Conservation (phyloP, 2,329 filamentous ascomycete genomes). For the Clonostachys byssicola region DNA sequence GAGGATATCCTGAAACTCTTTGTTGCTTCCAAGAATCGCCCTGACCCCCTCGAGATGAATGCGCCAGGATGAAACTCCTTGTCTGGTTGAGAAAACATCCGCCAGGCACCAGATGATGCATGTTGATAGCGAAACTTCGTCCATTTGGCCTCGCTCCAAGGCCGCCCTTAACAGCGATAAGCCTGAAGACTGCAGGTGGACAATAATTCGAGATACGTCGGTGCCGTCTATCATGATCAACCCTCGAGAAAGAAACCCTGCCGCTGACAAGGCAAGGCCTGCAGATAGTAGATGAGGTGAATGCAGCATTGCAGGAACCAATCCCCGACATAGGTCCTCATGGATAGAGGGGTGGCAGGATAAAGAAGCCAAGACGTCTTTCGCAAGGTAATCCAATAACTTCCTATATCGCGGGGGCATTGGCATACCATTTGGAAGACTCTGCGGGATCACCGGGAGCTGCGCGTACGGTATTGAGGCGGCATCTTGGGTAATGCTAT, state of each 20-base stretch:
- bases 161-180: slow-evolving; percentile 13
- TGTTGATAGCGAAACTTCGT: slow-evolving; percentile 15
- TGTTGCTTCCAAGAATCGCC: slow-evolving; percentile 9
- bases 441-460: slow-evolving; percentile 2
- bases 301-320: slow-evolving; percentile 14
- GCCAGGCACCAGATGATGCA: slow-evolving; percentile 21
- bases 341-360: slow-evolving; percentile 18
- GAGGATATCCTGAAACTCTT: not conserved
- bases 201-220: slow-evolving; percentile 8
- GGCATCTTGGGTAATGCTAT: too few species aligned
- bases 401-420: slow-evolving; percentile 12
- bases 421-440: slow-evolving; percentile 12
- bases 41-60: slow-evolving; percentile 17
- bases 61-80: slow-evolving; percentile 12
- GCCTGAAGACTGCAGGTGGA: slow-evolving; percentile 15
- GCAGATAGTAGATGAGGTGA: slow-evolving; percentile 18
- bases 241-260: slow-evolving; percentile 15
- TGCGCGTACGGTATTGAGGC: too few species aligned
- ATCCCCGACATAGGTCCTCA: slow-evolving; percentile 12
- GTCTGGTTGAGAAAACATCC: slow-evolving; percentile 14
- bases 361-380: slow-evolving; percentile 14
- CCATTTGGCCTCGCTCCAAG: slow-evolving; percentile 9
- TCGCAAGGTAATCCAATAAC: slow-evolving; percentile 14
- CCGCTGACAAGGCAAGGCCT: slow-evolving; percentile 15
- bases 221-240: slow-evolving; percentile 12